Evolutionary conservation across 257 asterid genomes (phyloP).

Genomic region (Capsicum chinense): DNA sequence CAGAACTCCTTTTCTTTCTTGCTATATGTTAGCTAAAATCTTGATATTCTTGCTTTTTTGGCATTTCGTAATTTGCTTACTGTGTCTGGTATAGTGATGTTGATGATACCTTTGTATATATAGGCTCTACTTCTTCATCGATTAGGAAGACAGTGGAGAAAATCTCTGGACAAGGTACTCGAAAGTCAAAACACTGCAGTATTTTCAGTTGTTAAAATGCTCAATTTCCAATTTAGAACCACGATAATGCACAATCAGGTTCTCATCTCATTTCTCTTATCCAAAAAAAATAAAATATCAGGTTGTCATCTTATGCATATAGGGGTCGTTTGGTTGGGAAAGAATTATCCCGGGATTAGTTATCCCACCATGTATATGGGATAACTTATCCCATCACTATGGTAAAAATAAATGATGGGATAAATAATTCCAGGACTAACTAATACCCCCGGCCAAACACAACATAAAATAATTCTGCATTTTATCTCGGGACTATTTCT

Average conservation of each 20-base stretch:
- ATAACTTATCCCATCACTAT: no score
- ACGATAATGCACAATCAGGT: constrained; percentile 23
- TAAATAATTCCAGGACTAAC: no score
- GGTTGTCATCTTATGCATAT: not conserved
- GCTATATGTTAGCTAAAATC: not conserved
- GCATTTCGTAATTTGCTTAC: not conserved
- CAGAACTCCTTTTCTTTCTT: not conserved
- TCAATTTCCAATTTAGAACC: constrained; percentile 30
- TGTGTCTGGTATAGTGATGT: not conserved
- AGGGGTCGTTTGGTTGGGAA: no score
- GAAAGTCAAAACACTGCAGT: constrained; percentile 21
- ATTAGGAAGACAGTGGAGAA: constrained; percentile 96
- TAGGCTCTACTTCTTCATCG: constrained; percentile 85
- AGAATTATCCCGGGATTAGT: no score
- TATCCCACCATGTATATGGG: no score
- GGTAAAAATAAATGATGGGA: no score
- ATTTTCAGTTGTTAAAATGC: constrained; percentile 29
- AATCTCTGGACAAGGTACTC: constrained; percentile 67
- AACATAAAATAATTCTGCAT: no score
- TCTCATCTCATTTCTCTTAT: constrained; percentile 17
- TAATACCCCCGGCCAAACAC: no score
- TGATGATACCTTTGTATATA: not conserved
- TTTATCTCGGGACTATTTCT: no score
- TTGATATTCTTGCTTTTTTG: not conserved
- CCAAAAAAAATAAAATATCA: not conserved